phyloP scores from a whole-genome alignment of 805 yeast species.

The Lipomyces japonicus region DNA sequence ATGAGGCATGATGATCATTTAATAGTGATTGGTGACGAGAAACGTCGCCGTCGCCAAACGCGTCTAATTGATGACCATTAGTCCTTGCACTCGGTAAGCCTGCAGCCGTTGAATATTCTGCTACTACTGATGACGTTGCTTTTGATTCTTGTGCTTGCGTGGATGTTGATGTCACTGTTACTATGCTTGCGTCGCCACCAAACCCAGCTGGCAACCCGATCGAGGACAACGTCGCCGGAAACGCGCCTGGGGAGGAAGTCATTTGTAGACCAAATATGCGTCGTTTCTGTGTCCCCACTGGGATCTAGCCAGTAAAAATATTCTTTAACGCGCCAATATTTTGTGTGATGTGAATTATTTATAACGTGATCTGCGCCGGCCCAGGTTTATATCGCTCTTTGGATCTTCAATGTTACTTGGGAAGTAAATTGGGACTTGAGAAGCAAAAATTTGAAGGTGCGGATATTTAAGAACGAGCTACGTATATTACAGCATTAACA shows the following conservation, averaged over 20 bases:
- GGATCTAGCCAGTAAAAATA: neutral
- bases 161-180: too few relatives aligned
- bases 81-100: too few relatives aligned
- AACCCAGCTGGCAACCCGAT: neutral
- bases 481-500: neutral
- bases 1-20: too few relatives aligned
- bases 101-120: too few relatives aligned
- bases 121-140: too few relatives aligned
- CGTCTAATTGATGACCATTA: too few relatives aligned
- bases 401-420: neutral
- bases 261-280: neutral
- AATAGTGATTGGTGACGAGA: neutral
- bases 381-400: neutral
- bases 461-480: neutral
- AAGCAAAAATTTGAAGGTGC: constrained; percentile 1
- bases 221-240: constrained; percentile 1
- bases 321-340: neutral
- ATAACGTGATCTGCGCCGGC: neutral
- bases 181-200: too few relatives aligned
- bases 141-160: too few relatives aligned
- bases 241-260: constrained; percentile 3
- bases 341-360: neutral
- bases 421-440: neutral
- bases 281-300: neutral
- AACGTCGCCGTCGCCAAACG: neutral